These are phyloP conservation scores for Pholiota molesta DNA, from an alignment of 768 basidiomycete genomes.

Conservation along the genomic window DNA sequence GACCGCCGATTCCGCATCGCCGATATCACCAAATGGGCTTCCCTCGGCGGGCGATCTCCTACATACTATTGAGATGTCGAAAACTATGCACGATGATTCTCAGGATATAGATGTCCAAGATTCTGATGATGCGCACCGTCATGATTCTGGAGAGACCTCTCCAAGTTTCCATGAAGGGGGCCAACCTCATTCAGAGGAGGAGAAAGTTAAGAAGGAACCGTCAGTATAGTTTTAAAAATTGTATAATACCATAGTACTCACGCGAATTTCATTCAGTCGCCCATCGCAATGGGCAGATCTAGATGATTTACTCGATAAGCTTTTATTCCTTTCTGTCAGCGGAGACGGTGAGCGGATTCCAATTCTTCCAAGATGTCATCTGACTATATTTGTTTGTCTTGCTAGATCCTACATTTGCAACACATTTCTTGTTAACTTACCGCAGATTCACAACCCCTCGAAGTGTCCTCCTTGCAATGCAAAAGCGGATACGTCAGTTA, in stretches of 20 bases:
- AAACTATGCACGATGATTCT: constrained; percentile 14
- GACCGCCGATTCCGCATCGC: constrained; percentile 18
- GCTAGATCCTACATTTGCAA: constrained; percentile 74
- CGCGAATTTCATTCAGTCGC: constrained; percentile 32
- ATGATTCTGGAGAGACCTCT: constrained; percentile 14
- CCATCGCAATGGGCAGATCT: constrained; percentile 74
- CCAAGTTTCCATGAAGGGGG: constrained; percentile 16
- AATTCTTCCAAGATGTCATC: neutral
- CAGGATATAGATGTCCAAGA: constrained; percentile 2
- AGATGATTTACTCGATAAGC: constrained; percentile 80
- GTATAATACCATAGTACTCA: constrained; percentile 2
- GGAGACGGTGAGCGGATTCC: constrained; percentile 64
- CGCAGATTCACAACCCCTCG: constrained; percentile 82
- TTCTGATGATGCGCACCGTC: constrained; percentile 15
- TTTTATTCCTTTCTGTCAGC: constrained; percentile 81
- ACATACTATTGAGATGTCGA: constrained; percentile 37
- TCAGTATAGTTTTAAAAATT: constrained; percentile 36
- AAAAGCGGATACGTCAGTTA: constrained; percentile 81
- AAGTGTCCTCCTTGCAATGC: constrained; percentile 82
- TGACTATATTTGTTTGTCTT: constrained; percentile 11
- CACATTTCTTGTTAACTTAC: constrained; percentile 83
- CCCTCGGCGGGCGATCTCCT: neutral
- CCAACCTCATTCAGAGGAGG: constrained; percentile 29
- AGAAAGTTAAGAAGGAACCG: constrained; percentile 53
- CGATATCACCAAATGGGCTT: constrained; percentile 30